A percentile compares a stretch with the other conserved stretches of the same genome.
Evolutionary conservation across 768 basidiomycete species (phyloP).

Genomic region (Termitomyces sp.): DNA sequence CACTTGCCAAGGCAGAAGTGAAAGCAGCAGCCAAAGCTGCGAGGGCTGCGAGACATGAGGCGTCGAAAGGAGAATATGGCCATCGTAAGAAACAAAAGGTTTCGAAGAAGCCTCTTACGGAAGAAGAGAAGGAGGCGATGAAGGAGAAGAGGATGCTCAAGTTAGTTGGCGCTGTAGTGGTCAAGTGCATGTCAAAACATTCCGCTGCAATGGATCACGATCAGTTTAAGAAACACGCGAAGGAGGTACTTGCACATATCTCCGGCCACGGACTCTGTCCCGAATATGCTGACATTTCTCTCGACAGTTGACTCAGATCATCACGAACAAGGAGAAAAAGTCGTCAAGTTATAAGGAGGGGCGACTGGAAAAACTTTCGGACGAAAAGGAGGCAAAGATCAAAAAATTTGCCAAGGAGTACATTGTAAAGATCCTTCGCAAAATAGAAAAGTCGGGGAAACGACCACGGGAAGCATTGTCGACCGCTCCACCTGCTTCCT

Average conservation of each 20-base stretch:
- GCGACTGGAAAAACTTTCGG: slow-evolving; percentile 68
- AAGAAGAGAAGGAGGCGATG: slow-evolving; percentile 57
- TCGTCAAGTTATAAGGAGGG: slow-evolving; percentile 72
- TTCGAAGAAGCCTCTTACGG: slow-evolving; percentile 36
- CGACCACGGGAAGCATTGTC: slow-evolving; percentile 21
- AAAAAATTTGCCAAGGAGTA: slow-evolving; percentile 93
- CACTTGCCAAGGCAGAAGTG: slow-evolving; percentile 22
- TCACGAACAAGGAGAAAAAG: slow-evolving; percentile 96
- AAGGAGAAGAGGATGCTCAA: slow-evolving; percentile 83
- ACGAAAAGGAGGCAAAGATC: slow-evolving; percentile 86
- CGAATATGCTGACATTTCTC: background rate
- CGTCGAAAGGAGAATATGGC: slow-evolving; percentile 16
- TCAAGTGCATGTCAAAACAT: slow-evolving; percentile 91
- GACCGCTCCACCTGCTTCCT: slow-evolving; percentile 23
- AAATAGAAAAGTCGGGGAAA: slow-evolving; percentile 49
- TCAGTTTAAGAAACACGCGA: slow-evolving; percentile 90
- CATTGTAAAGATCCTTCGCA: slow-evolving; percentile 71
- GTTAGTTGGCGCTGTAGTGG: slow-evolving; percentile 85
- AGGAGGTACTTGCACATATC: slow-evolving; percentile 60
- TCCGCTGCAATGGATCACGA: slow-evolving; percentile 70
- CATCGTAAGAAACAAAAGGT: slow-evolving; percentile 30
- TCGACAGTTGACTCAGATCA: slow-evolving; percentile 70
- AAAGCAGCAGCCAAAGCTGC: slow-evolving; percentile 18
- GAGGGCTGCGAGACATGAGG: slow-evolving; percentile 16
- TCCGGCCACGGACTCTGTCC: background rate